phyloP scores from a whole-genome alignment of 352 stramenopile species.

The Albugo candida region DNA sequence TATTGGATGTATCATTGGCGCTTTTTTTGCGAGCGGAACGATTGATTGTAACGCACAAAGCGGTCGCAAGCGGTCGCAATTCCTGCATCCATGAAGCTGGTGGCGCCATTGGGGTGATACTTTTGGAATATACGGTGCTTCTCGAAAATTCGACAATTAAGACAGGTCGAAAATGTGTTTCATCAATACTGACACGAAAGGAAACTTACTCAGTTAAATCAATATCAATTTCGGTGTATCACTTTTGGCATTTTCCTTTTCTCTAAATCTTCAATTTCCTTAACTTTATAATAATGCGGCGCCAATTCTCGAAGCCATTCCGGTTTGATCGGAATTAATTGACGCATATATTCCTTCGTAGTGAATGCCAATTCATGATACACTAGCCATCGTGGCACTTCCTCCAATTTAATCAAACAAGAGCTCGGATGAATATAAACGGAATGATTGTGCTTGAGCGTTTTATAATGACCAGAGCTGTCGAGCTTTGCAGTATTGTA shows the following conservation, averaged over 20 bases:
- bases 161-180: too few relatives aligned
- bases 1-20: too few relatives aligned
- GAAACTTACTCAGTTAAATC: too few relatives aligned
- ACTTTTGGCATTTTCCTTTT: conserved; percentile 96
- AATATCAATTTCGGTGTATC: neutral
- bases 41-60: too few relatives aligned
- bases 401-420: conserved; percentile 77
- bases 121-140: too few relatives aligned
- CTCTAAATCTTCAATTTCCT: conserved; percentile 89
- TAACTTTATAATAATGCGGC: conserved; percentile 95
- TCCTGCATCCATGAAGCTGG: too few relatives aligned
- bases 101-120: too few relatives aligned
- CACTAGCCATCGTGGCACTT: conserved; percentile 95
- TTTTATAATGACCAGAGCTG: conserved; percentile 88
- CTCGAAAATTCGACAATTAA: too few relatives aligned
- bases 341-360: conserved; percentile 97
- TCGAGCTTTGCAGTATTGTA: conserved; percentile 86
- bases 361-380: conserved; percentile 99
- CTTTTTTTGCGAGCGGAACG: too few relatives aligned
- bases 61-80: too few relatives aligned
- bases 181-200: too few relatives aligned
- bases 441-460: conserved; percentile 98
- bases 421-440: conserved; percentile 91
- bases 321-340: conserved; percentile 86
- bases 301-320: conserved; percentile 87